These are phyloP conservation scores for Metschnikowia arizonensis DNA, from an alignment of 805 yeast genomes.

Conservation along the genomic window DNA sequence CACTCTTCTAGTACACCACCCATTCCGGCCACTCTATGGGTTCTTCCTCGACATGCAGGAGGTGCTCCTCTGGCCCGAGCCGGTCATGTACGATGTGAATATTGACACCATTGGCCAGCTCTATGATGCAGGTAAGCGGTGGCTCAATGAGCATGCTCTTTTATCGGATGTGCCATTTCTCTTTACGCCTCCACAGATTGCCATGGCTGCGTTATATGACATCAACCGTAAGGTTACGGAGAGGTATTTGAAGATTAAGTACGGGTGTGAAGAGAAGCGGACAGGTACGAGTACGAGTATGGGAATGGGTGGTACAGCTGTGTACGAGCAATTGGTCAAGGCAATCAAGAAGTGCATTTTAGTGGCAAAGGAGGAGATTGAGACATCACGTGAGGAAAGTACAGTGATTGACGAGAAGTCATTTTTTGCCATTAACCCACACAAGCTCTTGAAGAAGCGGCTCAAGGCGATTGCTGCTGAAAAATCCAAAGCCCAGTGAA, in stretches of 20 bases:
- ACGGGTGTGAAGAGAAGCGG: constrained; percentile 9
- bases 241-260: constrained; percentile 64
- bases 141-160: constrained; percentile 60
- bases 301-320: background rate
- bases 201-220: constrained; percentile 75
- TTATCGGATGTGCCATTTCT: constrained; percentile 72
- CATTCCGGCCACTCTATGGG: constrained; percentile 87
- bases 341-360: constrained; percentile 48
- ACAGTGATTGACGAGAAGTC: constrained; percentile 59
- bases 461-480: constrained; percentile 17
- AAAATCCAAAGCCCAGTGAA: too few relatives aligned
- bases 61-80: constrained; percentile 40
- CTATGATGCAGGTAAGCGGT: constrained; percentile 65
- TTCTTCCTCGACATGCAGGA: constrained; percentile 86
- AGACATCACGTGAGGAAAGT: constrained; percentile 59
- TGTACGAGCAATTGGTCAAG: constrained; percentile 43
- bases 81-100: constrained; percentile 43
- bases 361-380: constrained; percentile 36
- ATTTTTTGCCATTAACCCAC: constrained; percentile 60
- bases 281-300: background rate
- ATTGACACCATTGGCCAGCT: constrained; percentile 57
- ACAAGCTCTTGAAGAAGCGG: constrained; percentile 45
- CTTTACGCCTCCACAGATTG: constrained; percentile 93
- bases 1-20: constrained; percentile 82
- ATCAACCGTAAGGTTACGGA: constrained; percentile 61